Percentiles rank a stretch among this genome's conserved stretches.
Evolutionary conservation across 2,329 filamentous ascomycete species (phyloP).

Genomic region (Nigrospora osmanthi): DNA sequence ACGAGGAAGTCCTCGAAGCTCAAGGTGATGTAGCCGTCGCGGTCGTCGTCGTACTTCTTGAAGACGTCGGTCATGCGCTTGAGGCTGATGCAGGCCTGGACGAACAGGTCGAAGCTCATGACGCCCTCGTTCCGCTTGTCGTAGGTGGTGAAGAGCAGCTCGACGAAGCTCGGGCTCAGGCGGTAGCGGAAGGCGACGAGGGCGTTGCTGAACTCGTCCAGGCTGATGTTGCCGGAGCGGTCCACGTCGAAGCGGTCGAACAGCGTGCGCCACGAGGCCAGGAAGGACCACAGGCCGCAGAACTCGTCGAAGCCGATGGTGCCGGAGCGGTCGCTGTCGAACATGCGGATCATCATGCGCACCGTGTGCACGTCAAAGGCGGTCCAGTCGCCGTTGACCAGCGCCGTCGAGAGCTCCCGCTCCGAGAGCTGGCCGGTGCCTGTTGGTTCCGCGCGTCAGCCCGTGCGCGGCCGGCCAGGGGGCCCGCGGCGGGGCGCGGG

Average conservation of each 20-base stretch:
- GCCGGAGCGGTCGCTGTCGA: slow-evolving; percentile 83
- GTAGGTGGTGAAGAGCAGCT: slow-evolving; percentile 80
- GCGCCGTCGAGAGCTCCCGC: slow-evolving; percentile 75
- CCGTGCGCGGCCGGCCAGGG: no score
- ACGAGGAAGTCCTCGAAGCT: slow-evolving; percentile 77
- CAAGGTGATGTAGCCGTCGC: slow-evolving; percentile 84
- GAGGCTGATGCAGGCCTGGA: slow-evolving; percentile 92
- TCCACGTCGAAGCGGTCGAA: slow-evolving; percentile 95
- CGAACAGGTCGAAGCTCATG: slow-evolving; percentile 93
- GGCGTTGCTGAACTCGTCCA: slow-evolving; percentile 82
- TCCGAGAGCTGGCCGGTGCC: slow-evolving; percentile 79
- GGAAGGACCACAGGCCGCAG: slow-evolving; percentile 91
- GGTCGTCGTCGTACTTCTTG: slow-evolving; percentile 96
- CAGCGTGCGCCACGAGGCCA: slow-evolving; percentile 86
- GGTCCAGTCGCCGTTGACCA: slow-evolving; percentile 95
- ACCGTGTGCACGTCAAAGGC: slow-evolving; percentile 91
- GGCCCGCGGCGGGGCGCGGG: no score
- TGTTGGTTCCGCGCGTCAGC: slow-evolving; percentile 14
- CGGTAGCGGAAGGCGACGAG: slow-evolving; percentile 91
- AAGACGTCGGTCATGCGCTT: slow-evolving; percentile 99
- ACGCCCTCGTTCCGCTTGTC: slow-evolving; percentile 65
- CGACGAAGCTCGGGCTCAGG: slow-evolving; percentile 75
- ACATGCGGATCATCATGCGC: slow-evolving; percentile 99
- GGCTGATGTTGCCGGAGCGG: slow-evolving; percentile 75
- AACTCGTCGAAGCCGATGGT: slow-evolving; percentile 95